A percentile compares a stretch with the other conserved stretches of the same genome.
phyloP scores from a whole-genome alignment of 2,329 filamentous ascomycete genomes.

The Tolypocladium inflatum region DNA sequence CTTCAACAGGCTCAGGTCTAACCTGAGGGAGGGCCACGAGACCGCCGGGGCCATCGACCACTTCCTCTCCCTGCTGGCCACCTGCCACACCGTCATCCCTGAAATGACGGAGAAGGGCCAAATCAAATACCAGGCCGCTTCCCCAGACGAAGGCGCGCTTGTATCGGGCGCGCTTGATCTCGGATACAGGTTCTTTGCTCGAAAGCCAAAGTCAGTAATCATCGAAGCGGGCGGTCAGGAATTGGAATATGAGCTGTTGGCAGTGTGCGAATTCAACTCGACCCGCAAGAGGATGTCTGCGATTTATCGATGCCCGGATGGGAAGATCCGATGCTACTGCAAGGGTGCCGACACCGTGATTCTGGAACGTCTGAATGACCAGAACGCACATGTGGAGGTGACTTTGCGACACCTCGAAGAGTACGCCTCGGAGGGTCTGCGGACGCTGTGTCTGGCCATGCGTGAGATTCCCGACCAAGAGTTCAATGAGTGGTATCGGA shows the following conservation, averaged over 20 bases:
- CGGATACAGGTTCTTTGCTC: conserved; percentile 83
- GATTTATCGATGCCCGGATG: conserved; percentile 92
- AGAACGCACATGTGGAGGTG: conserved; percentile 80
- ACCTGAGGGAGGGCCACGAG: conserved; percentile 48
- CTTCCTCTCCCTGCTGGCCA: conserved; percentile 77
- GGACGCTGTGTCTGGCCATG: conserved; percentile 91
- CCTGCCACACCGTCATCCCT: conserved; percentile 95
- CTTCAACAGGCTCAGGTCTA: conserved; percentile 65
- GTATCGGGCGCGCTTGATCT: conserved; percentile 81
- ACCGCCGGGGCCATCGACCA: conserved; percentile 54
- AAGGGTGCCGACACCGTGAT: conserved; percentile 98
- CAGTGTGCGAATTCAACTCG: conserved; percentile 99
- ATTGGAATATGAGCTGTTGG: conserved; percentile 79
- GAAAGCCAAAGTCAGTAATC: conserved; percentile 81
- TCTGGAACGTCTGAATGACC: conserved; percentile 72
- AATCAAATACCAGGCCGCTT: conserved; percentile 97
- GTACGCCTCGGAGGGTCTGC: conserved; percentile 90
- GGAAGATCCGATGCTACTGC: conserved; percentile 86
- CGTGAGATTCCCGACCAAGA: conserved; percentile 86
- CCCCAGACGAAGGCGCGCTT: conserved; percentile 92
- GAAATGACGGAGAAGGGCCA: conserved; percentile 70
- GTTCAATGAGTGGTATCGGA: conserved; percentile 74
- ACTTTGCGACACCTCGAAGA: conserved; percentile 95
- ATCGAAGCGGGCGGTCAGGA: conserved; percentile 66
- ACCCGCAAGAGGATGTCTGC: conserved; percentile 91